These are phyloP conservation scores for Puccinellia tenuiflora DNA, from an alignment of 176 grass and related monocot genomes.

Conservation along the genomic window DNA sequence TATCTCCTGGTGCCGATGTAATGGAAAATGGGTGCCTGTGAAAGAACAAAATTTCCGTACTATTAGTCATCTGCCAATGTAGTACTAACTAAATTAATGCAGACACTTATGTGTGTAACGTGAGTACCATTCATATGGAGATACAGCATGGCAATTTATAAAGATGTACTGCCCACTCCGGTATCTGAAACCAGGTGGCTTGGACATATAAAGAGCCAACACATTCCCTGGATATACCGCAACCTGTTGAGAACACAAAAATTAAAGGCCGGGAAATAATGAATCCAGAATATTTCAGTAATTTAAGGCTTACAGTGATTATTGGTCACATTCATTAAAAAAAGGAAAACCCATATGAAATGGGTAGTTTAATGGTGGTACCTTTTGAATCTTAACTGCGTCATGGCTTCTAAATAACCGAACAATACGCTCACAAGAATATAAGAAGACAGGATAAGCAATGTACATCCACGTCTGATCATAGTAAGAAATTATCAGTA, in stretches of 20 bases:
- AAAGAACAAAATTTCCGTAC: not conserved
- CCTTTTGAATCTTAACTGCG: slow-evolving; percentile 78
- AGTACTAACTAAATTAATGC: not conserved
- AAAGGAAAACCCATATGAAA: not conserved
- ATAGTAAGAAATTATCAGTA: not conserved
- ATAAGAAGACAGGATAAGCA: slow-evolving; percentile 70
- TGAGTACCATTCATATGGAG: slow-evolving; percentile 85
- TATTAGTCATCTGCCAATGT: slow-evolving; percentile 12
- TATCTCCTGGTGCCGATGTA: slow-evolving; percentile 84
- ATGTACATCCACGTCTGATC: slow-evolving; percentile 97
- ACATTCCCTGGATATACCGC: slow-evolving; percentile 87
- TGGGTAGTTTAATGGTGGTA: slow-evolving; percentile 18
- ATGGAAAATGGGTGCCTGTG: slow-evolving; percentile 95
- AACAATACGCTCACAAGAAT: slow-evolving; percentile 63
- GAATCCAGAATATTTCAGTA: not conserved
- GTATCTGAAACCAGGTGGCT: slow-evolving; percentile 85
- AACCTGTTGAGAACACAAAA: slow-evolving; percentile 41
- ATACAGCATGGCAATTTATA: slow-evolving; percentile 68
- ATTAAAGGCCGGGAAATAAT: not conserved
- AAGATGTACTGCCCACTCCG: slow-evolving; percentile 89
- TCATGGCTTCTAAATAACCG: slow-evolving; percentile 73
- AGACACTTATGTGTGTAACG: not conserved
- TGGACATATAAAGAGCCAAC: slow-evolving; percentile 81
- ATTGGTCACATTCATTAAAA: not conserved
- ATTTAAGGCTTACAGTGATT: not conserved